Evolutionary conservation across 768 basidiomycete species (phyloP).

Genomic region (Podaxis mareebaensis): DNA sequence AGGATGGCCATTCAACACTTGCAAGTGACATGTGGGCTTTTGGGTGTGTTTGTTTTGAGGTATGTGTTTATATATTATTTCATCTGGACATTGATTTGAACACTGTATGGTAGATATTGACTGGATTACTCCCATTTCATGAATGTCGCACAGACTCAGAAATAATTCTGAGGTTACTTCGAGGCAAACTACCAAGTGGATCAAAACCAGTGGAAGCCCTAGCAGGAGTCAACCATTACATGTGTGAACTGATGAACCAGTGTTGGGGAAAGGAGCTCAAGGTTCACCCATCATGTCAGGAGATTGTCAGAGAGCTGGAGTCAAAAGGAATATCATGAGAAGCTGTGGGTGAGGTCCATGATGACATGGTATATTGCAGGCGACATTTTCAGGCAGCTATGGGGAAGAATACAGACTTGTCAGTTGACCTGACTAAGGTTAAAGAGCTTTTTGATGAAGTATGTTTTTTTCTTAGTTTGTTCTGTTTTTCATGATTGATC

Average conservation of each 20-base stretch:
- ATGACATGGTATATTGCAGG: not conserved
- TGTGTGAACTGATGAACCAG: not conserved
- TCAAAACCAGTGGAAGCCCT: not conserved
- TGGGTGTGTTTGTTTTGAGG: constrained; percentile 20
- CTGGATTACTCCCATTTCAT: not conserved
- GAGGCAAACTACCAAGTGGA: not conserved
- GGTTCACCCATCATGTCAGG: not conserved
- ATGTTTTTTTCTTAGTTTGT: too few species aligned
- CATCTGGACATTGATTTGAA: not conserved
- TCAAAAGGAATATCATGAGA: not conserved
- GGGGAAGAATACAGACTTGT: too few species aligned
- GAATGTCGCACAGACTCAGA: not conserved
- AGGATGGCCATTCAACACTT: not conserved
- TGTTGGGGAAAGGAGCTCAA: not conserved
- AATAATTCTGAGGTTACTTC: not conserved
- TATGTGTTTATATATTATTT: not conserved
- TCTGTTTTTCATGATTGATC: too few species aligned
- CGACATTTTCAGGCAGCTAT: too few species aligned
- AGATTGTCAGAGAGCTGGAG: not conserved
- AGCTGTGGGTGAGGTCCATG: not conserved
- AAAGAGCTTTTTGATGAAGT: too few species aligned
- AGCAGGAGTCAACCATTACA: not conserved
- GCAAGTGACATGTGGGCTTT: constrained; percentile 22
- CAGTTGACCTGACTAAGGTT: too few species aligned
- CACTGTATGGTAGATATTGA: not conserved